These are phyloP conservation scores for Isoetes taiwanensis DNA, from an alignment of 75 land plant genomes.

Conservation along the genomic window DNA sequence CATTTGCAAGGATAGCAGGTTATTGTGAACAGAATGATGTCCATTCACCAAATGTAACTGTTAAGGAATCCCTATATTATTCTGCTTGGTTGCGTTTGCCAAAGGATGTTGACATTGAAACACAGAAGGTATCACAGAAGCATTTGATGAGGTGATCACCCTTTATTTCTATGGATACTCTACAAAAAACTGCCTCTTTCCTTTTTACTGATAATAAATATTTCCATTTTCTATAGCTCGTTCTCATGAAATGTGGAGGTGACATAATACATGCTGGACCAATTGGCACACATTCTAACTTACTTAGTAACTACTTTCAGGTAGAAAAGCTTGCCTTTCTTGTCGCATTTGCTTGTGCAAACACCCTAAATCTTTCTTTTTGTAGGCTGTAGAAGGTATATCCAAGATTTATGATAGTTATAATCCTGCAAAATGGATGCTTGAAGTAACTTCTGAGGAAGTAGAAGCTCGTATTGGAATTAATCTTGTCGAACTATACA, in stretches of 20 bases:
- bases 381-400: background rate
- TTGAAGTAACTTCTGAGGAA: background rate
- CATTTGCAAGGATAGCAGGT: slow-evolving; percentile 2
- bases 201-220: too few relatives aligned
- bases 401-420: background rate
- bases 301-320: too few relatives aligned
- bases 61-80: background rate
- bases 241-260: too few relatives aligned
- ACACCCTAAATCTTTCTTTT: background rate
- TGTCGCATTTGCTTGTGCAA: too few relatives aligned
- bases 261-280: too few relatives aligned
- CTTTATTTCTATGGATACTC: too few relatives aligned
- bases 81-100: background rate
- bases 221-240: too few relatives aligned
- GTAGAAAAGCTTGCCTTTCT: too few relatives aligned
- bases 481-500: background rate
- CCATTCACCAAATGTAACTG: background rate
- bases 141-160: too few relatives aligned
- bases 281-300: too few relatives aligned
- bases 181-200: too few relatives aligned
- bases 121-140: slow-evolving; percentile 6
- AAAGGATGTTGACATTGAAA: background rate
- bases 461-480: background rate
- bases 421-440: background rate
- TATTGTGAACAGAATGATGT: slow-evolving; percentile 4